phyloP scores from a whole-genome alignment of 1,139 yeast genomes.

The Saccharomycopsis hybrid region DNA sequence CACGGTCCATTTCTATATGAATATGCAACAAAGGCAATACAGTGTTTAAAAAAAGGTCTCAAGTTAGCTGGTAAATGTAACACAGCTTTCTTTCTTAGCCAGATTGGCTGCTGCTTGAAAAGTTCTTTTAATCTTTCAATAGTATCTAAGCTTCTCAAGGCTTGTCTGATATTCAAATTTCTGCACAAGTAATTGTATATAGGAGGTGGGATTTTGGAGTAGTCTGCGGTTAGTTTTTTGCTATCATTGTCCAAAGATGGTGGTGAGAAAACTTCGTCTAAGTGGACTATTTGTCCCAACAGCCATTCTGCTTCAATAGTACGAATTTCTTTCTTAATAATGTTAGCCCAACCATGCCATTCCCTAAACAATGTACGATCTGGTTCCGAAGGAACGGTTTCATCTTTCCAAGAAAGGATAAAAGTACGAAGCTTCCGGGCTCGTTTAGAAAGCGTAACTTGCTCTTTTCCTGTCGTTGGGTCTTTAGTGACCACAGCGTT shows the following conservation, averaged over 20 bases:
- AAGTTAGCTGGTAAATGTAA: slow-evolving; percentile 44
- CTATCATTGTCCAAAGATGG: too few species aligned
- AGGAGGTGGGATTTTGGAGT: too few species aligned
- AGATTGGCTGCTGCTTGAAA: slow-evolving; percentile 70
- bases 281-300: too few species aligned
- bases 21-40: slow-evolving; percentile 78
- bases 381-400: slow-evolving; percentile 8
- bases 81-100: slow-evolving; percentile 76
- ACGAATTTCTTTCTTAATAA: too few species aligned
- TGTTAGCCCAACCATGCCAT: slow-evolving; percentile 12
- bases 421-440: slow-evolving; percentile 43
- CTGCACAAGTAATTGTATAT: too few species aligned
- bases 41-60: slow-evolving; percentile 50
- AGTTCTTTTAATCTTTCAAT: slow-evolving; percentile 45
- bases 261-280: too few species aligned
- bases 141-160: slow-evolving; percentile 29
- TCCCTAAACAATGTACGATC: slow-evolving; percentile 21
- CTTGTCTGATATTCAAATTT: too few species aligned
- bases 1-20: slow-evolving; percentile 88
- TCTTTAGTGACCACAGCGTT: slow-evolving; percentile 32
- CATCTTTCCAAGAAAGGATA: slow-evolving; percentile 33
- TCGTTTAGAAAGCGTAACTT: slow-evolving; percentile 35
- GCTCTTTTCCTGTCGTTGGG: slow-evolving; percentile 32
- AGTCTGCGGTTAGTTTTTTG: too few species aligned
- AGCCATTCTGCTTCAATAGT: too few species aligned